A percentile compares a stretch with the other conserved stretches of the same genome.
These are phyloP conservation scores for Globisporangium carolinianum DNA, from an alignment of 352 stramenopile species.

Conservation along the genomic window DNA sequence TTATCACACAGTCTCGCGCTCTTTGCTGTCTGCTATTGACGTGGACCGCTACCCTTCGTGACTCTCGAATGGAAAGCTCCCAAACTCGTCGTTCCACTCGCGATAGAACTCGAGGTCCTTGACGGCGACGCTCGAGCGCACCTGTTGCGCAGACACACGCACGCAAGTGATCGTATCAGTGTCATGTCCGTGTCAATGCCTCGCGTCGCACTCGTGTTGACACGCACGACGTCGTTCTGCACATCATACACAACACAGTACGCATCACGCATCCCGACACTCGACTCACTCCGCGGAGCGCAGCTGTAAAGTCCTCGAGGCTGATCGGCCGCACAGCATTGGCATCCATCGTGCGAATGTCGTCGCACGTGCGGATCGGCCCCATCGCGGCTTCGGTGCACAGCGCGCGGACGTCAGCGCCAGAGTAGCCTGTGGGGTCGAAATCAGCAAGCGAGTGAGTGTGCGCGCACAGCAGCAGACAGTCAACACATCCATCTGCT, in stretches of 20 bases:
- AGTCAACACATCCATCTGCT: too few relatives aligned
- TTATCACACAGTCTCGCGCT: too few relatives aligned
- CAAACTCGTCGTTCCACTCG: conserved; percentile 92
- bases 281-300: conserved; percentile 71
- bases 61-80: conserved; percentile 79
- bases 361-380: conserved; percentile 82
- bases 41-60: conserved; percentile 30
- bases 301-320: conserved; percentile 93
- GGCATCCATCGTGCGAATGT: conserved; percentile 87
- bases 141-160: conserved; percentile 23
- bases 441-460: too few relatives aligned
- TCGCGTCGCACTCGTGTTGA: not conserved
- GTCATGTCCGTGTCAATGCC: not conserved
- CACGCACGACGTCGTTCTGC: not conserved
- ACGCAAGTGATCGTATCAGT: not conserved
- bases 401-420: conserved; percentile 95
- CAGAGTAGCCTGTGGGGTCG: conserved; percentile 87
- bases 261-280: too few relatives aligned
- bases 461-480: not conserved
- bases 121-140: conserved; percentile 92
- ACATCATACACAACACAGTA: not conserved
- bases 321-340: conserved; percentile 92
- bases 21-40: not conserved
- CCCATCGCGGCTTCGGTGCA: conserved; percentile 98
- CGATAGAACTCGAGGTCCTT: conserved; percentile 93